Base-by-base conservation (phyloP, 2,329 filamentous ascomycete species). In the Trichoderma breve region DNA sequence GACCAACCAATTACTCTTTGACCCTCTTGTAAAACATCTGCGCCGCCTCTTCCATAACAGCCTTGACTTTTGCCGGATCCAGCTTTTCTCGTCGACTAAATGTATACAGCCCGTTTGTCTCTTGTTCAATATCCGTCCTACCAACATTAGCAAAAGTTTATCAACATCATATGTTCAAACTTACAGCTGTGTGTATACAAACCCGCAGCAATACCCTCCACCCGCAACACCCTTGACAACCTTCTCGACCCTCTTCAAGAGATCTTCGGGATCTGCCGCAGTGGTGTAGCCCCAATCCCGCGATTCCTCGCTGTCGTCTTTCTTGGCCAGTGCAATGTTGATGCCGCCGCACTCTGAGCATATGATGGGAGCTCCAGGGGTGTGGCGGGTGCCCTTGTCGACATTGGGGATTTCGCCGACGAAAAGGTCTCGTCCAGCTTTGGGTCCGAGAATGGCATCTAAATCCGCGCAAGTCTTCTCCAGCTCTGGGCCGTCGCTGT, bases 201-300 rank as follows among this genome's bases (percentile, higher is more conserved):
- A 86, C 0, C 89, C 89, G 75, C 87, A 90, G 58, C 87, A 84
- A 75, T 87, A 83, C 0, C 90, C 89, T 0, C 84, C 85, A 26
- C 86, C 79, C 0, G 89, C 86, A 18, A 91, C 86, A 0, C 84
- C 89, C 78, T 85, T 86, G 14, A 90, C 84, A 72, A 92, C 81
- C 63, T 83, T 86, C 76, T 90, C 86, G 51, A 91, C 83, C 3
- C 90, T 80, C 72, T 83, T 82, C 21, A 92, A 81, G 70, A 92
- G 77, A 74, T 92, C 90, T 18, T 86, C 82, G 0, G 88, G 80
- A 75, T 91, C 87, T 0, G 79, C 84, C 0, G 90, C 90, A 0
- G 90, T 92, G 1, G 89, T 92, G 76, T 92, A 92, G 0, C 90
- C 90, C 90, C 90, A 92, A 71, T 90, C 87, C 6, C 85, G 81